Evolutionary conservation across 176 grass and related monocot species (phyloP).

Genomic region (Oryza coarctata): DNA sequence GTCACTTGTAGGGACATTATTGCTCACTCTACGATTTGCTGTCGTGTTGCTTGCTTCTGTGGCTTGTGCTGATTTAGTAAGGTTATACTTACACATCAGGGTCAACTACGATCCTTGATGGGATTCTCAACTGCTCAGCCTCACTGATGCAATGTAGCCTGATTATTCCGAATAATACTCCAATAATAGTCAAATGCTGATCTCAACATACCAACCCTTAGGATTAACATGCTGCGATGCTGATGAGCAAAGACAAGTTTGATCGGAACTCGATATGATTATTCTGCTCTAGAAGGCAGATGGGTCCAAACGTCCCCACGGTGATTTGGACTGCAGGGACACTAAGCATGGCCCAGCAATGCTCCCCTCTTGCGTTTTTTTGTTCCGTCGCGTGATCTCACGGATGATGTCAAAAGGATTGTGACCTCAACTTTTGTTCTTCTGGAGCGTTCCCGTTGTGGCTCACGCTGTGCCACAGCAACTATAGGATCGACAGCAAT

Average conservation of each 20-base stretch:
- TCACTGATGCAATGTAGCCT: not conserved
- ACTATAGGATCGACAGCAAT: not conserved
- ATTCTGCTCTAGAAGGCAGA: not conserved
- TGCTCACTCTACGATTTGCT: not conserved
- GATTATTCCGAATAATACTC: not conserved
- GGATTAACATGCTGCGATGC: not conserved
- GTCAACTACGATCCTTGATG: conserved; percentile 23
- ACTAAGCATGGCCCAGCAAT: not conserved
- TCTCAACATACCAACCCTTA: not conserved
- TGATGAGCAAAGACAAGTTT: not conserved
- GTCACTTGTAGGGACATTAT: not conserved
- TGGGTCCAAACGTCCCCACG: not conserved
- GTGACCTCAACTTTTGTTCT: not conserved
- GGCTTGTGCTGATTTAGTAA: not conserved
- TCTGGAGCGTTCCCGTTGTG: conserved; percentile 19
- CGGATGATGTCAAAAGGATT: conserved; percentile 43
- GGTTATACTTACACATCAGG: not conserved
- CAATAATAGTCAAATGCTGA: not conserved
- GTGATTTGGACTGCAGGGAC: conserved; percentile 33
- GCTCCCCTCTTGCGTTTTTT: not conserved
- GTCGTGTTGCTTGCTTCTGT: not conserved
- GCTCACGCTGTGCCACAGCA: conserved; percentile 11
- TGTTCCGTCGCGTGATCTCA: conserved; percentile 33
- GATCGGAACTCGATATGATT: not conserved
- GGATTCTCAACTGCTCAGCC: not conserved